These are phyloP conservation scores for Populus ilicifolia DNA, from an alignment of 345 rosid genomes.

Conservation along the genomic window DNA sequence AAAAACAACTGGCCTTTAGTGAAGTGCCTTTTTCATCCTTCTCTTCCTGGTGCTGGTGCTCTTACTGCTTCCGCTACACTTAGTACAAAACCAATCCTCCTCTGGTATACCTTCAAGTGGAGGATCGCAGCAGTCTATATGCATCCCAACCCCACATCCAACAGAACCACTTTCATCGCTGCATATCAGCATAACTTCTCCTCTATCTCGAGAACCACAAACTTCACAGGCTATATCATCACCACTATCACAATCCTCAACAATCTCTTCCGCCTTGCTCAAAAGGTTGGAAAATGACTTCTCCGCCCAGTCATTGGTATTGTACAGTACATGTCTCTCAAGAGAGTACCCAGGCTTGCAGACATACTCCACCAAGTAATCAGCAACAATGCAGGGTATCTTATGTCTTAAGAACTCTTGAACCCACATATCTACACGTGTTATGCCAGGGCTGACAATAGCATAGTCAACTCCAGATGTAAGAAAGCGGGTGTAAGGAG, in stretches of 20 bases:
- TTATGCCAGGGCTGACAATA: constrained; percentile 71
- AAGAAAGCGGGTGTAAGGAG: constrained; percentile 85
- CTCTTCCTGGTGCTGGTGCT: constrained; percentile 7
- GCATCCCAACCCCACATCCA: constrained; percentile 62
- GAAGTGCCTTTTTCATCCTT: constrained; percentile 18
- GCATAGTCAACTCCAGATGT: constrained; percentile 72
- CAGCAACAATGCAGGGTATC: constrained; percentile 77
- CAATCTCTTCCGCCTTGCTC: constrained; percentile 41
- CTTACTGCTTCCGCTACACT: constrained; percentile 24
- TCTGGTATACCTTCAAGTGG: constrained; percentile 51
- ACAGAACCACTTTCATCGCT: constrained; percentile 47
- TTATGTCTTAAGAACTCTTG: constrained; percentile 79
- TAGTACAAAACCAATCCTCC: constrained; percentile 69
- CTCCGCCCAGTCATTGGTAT: constrained; percentile 74
- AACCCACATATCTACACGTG: constrained; percentile 67
- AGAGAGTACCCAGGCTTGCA: constrained; percentile 89
- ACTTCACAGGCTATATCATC: constrained; percentile 41
- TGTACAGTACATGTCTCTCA: constrained; percentile 72
- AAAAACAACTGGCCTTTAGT: background rate
- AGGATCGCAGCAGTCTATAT: constrained; percentile 68
- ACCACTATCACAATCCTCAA: background rate
- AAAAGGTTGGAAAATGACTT: constrained; percentile 49
- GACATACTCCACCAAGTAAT: constrained; percentile 89
- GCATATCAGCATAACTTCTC: constrained; percentile 66
- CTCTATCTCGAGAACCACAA: constrained; percentile 48